These are phyloP conservation scores for Mucor velutinosus DNA, from an alignment of 371 early-diverging fungal species.

Conservation along the genomic window DNA sequence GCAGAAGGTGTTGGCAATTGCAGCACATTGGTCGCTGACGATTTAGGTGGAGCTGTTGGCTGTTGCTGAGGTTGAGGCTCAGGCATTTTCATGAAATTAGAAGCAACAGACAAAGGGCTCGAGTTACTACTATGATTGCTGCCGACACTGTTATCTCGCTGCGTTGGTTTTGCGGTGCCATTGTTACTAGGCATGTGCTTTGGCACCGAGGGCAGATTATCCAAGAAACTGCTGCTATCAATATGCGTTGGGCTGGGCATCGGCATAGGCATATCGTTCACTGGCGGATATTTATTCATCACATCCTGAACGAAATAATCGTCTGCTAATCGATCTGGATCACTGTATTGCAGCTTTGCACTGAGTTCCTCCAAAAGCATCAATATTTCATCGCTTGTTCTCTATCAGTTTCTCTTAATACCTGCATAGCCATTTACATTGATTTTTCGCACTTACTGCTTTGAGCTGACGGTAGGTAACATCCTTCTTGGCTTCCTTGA, in stretches of 20 bases:
- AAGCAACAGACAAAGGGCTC: background rate
- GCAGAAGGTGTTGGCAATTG: constrained; percentile 22
- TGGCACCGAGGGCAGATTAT: constrained; percentile 19
- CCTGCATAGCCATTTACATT: no score
- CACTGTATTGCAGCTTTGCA: background rate
- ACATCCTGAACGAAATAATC: constrained; percentile 5
- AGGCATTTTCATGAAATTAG: constrained; percentile 19
- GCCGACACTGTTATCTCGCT: background rate
- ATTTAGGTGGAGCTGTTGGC: constrained; percentile 13
- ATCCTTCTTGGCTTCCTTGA: constrained; percentile 38
- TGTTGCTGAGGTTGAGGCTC: constrained; percentile 1
- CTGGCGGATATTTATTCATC: constrained; percentile 9
- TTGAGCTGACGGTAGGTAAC: constrained; percentile 43
- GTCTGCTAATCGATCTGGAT: background rate
- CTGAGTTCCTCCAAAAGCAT: constrained; percentile 23
- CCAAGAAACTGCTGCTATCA: background rate
- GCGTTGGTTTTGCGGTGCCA: background rate
- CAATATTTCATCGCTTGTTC: constrained; percentile 35
- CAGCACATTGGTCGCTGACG: constrained; percentile 11
- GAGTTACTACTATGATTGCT: background rate
- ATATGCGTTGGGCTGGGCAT: background rate
- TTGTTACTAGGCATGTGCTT: constrained; percentile 15
- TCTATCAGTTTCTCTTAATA: constrained; percentile 16
- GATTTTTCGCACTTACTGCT: constrained; percentile 33
- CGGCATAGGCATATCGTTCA: background rate